Evolutionary conservation across 805 yeast genomes (phyloP), one percentile per base, ranked within the genome.

Genomic region (Sporopachydermia quercuum): DNA sequence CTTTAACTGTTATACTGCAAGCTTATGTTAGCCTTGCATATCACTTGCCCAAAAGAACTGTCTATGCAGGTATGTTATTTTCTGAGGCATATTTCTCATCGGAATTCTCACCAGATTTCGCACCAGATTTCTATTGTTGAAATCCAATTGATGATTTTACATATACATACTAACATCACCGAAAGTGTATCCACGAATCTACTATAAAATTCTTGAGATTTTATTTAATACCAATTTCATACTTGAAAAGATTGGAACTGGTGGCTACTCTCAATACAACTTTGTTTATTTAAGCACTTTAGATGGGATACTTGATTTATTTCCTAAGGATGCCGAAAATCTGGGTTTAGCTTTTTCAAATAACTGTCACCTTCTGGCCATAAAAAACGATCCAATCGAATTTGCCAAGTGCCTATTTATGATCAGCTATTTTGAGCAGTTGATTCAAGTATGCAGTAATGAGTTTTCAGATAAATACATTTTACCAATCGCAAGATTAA

Each of bases 221-320:
- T 45, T 55, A 5, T 45, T 43, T 34, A 42, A 45, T 13, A 23
- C 49, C 6, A 48, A 54, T 39, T 54, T 52, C 33, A 42, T 54
- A 6, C 48, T 55, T 6, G 39, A 43, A 4, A 42, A 47, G 8
- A 42, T 55, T 23, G 58, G 58, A 1, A 38, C 44, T 8, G 48
- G 43, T 3, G 56, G 54, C 11, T 54, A 55, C 38, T 45, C 47
- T 3, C 64, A 71, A 8, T 78, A 74, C 53, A 74, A 75, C 47
- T 78, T 74, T 52, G 71, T 75, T 13, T 71, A 71, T 45, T 60
- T 66, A 35, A 56, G 74, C 3, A 49, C 71, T 6, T 41, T 71
- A 2, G 80, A 74, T 43, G 52, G 57, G 0, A 50, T 60, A 35
- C 48, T 49, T 34, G 63, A 53, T 41, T 47, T 53, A 35, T 56